phyloP scores from a whole-genome alignment of 106 monocot species.

The Acanthochlamys bracteata region DNA sequence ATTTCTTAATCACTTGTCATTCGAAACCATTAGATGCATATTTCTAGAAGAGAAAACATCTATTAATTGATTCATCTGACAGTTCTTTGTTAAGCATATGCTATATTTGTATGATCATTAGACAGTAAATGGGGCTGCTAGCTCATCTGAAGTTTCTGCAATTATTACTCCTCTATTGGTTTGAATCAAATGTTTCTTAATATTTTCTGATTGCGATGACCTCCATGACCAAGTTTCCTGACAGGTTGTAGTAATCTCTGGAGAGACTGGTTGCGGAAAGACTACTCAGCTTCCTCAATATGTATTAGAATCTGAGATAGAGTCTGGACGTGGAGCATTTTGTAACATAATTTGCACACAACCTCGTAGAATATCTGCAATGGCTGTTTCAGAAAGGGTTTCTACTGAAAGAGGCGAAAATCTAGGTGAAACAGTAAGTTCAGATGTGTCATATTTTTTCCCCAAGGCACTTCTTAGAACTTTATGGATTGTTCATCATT shows the following conservation, averaged over 20 bases:
- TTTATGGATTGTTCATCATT: constrained; percentile 2
- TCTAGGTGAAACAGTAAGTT: constrained; percentile 85
- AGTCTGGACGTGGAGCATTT: constrained; percentile 98
- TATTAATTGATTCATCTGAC: too few species aligned
- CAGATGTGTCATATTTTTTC: not conserved
- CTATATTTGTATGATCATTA: too few species aligned
- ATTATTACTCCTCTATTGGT: too few species aligned
- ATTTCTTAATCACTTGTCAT: too few species aligned
- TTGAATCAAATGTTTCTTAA: too few species aligned
- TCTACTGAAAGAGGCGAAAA: constrained; percentile 93
- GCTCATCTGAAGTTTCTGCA: too few species aligned
- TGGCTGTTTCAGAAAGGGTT: constrained; percentile 95
- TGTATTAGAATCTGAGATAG: constrained; percentile 91
- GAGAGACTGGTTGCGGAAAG: constrained; percentile 98
- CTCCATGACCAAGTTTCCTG: constrained; percentile 6
- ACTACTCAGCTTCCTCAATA: constrained; percentile 99
- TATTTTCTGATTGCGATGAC: too few species aligned
- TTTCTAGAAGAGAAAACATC: too few species aligned
- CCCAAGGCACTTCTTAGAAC: not conserved
- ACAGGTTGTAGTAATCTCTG: constrained; percentile 93
- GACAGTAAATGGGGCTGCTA: too few species aligned
- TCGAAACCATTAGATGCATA: too few species aligned
- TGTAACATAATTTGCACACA: constrained; percentile 99
- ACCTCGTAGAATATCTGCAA: constrained; percentile 98
- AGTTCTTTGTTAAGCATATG: too few species aligned